phyloP scores from a whole-genome alignment of 2,329 filamentous ascomycete species.

The Exophiala xenobiotica region DNA sequence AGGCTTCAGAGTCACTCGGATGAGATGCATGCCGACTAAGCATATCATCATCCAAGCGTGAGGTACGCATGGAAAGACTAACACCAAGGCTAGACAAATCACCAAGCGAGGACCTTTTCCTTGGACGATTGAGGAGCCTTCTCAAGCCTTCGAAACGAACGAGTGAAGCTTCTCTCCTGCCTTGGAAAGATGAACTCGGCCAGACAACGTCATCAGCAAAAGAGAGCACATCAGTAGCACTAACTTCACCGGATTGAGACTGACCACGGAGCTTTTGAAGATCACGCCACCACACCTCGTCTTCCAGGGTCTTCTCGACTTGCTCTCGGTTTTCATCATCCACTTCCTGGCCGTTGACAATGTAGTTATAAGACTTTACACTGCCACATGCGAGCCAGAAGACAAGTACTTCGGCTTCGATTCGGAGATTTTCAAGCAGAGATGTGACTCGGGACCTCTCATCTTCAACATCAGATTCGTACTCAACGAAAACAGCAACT shows the following conservation, averaged over 20 bases:
- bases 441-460: conserved; percentile 70
- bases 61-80: conserved; percentile 72
- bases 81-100: conserved; percentile 57
- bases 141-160: conserved; percentile 59
- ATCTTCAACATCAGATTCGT: conserved; percentile 78
- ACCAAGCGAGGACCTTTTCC: conserved; percentile 49
- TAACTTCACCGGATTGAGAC: conserved; percentile 34
- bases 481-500: conserved; percentile 85
- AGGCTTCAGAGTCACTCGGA: conserved; percentile 48
- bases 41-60: conserved; percentile 65
- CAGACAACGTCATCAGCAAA: conserved; percentile 49
- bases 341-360: conserved; percentile 68
- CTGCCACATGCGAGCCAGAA: conserved; percentile 77
- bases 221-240: conserved; percentile 45
- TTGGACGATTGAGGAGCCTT: conserved; percentile 62
- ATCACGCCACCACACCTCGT: conserved; percentile 82
- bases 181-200: conserved; percentile 55
- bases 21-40: conserved; percentile 50
- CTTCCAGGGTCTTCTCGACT: conserved; percentile 65
- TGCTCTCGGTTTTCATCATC: conserved; percentile 57
- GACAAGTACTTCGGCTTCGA: conserved; percentile 74
- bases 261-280: conserved; percentile 53
- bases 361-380: conserved; percentile 70
- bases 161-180: conserved; percentile 41
- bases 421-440: conserved; percentile 75